A percentile compares a stretch with the other conserved stretches of the same genome.
phyloP scores from a whole-genome alignment of 2,329 filamentous ascomycete species.

The Juglanconis sp. region DNA sequence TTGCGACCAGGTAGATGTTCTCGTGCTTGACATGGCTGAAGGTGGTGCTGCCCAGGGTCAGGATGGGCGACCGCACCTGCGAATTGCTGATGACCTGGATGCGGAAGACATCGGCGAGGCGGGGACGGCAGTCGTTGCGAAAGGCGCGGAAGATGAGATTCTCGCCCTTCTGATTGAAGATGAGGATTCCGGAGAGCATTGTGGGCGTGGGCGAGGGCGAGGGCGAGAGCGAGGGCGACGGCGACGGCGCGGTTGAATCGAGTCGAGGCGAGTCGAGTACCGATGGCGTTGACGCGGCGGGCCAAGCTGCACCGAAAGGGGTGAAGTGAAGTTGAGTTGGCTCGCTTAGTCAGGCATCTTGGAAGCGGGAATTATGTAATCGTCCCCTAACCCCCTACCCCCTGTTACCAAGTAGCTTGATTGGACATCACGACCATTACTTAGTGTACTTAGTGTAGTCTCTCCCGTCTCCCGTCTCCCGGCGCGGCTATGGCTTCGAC shows the following conservation, averaged over 20 bases:
- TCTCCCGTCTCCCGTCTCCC: too few species aligned
- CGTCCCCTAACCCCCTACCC: too few species aligned
- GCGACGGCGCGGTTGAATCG: background rate
- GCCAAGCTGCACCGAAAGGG: background rate
- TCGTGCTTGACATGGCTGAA: slow-evolving; percentile 99
- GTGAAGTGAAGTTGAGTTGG: background rate
- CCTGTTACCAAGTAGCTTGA: too few species aligned
- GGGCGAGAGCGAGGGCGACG: background rate
- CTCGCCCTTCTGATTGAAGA: slow-evolving; percentile 99
- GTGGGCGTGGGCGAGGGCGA: background rate
- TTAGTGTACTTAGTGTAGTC: too few species aligned
- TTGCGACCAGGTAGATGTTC: slow-evolving; percentile 95
- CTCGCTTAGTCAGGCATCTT: background rate
- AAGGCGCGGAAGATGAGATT: slow-evolving; percentile 99
- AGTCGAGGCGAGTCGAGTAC: background rate
- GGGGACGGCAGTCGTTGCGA: slow-evolving; percentile 95
- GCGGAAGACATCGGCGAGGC: slow-evolving; percentile 97
- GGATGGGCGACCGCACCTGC: slow-evolving; percentile 93
- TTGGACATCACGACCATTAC: too few species aligned
- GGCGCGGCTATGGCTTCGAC: too few species aligned
- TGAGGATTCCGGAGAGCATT: slow-evolving; percentile 95
- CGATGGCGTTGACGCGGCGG: background rate
- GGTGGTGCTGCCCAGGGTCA: slow-evolving; percentile 94
- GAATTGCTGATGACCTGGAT: slow-evolving; percentile 99
- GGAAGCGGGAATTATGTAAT: background rate